Percentiles rank a stretch among this genome's conserved stretches.
These are phyloP conservation scores for Mycena albidolilacea DNA, from an alignment of 768 basidiomycete genomes.

Conservation along the genomic window DNA sequence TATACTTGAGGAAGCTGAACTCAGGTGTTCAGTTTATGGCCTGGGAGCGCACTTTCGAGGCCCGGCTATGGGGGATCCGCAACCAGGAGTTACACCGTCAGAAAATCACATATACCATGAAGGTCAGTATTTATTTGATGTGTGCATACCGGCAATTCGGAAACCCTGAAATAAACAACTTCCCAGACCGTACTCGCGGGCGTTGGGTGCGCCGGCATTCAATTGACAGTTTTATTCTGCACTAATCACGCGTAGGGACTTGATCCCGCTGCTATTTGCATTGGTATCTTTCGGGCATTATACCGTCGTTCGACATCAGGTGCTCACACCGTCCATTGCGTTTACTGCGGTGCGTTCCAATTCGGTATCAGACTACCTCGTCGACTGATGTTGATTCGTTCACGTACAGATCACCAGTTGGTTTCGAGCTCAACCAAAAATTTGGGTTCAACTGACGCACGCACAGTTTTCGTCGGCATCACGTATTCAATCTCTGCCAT, in stretches of 20 bases:
- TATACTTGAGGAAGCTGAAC: not conserved
- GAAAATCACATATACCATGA: constrained; percentile 74
- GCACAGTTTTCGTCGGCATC: constrained; percentile 72
- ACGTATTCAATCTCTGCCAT: constrained; percentile 75
- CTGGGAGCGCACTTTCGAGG: constrained; percentile 78
- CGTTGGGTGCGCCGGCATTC: not conserved
- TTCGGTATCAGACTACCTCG: not conserved
- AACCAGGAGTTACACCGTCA: constrained; percentile 76
- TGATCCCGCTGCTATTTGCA: constrained; percentile 50
- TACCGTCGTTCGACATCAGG: constrained; percentile 65
- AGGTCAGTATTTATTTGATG: constrained; percentile 52
- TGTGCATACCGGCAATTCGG: too few relatives aligned
- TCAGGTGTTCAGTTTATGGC: constrained; percentile 73
- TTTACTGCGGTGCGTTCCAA: constrained; percentile 60
- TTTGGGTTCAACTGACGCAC: not conserved
- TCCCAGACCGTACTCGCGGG: constrained; percentile 1
- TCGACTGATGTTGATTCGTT: too few relatives aligned
- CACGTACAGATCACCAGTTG: not conserved
- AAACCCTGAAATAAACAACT: not conserved
- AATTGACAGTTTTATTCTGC: not conserved
- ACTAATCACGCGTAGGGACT: constrained; percentile 41
- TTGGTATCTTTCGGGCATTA: constrained; percentile 57
- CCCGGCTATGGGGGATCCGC: constrained; percentile 67
- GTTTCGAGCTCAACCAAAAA: not conserved
- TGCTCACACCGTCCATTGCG: constrained; percentile 73